Evolutionary conservation across 2,329 filamentous ascomycete species (phyloP).

Genomic region (Aureobasidium leucospermi): DNA sequence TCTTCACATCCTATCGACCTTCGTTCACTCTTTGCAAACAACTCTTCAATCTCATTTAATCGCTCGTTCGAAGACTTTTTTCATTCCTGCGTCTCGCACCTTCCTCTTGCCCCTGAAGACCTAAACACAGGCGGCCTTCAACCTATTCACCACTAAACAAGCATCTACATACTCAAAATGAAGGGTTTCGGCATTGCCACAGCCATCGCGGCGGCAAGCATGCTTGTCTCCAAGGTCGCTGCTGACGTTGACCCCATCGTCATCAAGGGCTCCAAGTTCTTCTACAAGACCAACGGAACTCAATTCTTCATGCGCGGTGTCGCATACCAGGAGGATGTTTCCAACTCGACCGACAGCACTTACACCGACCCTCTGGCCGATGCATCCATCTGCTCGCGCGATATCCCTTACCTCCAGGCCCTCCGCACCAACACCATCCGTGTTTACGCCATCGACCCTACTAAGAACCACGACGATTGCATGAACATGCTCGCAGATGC

Average conservation of each 20-base stretch:
- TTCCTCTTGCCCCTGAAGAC: neutral
- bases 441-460: conserved; percentile 86
- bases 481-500: conserved; percentile 76
- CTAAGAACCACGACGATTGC: conserved; percentile 68
- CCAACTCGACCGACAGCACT: conserved; percentile 41
- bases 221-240: conserved; percentile 42
- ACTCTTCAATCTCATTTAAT: neutral
- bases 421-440: conserved; percentile 88
- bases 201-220: conserved; percentile 43
- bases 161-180: conserved; percentile 6
- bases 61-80: conserved; percentile 9
- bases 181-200: conserved; percentile 36
- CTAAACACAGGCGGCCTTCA: neutral
- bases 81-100: conserved; percentile 1
- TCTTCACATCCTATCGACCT: neutral
- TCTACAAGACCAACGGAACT: conserved; percentile 73
- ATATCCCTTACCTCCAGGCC: conserved; percentile 71
- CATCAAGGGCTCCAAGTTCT: conserved; percentile 82
- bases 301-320: conserved; percentile 87
- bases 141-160: neutral
- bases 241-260: conserved; percentile 57
- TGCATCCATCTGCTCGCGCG: conserved; percentile 64
- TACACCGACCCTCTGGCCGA: conserved; percentile 83
- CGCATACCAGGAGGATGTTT: conserved; percentile 79
- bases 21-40: conserved; percentile 10